These are phyloP conservation scores for Hygrocybe coccinea DNA, from an alignment of 768 basidiomycete species.

Conservation along the genomic window DNA sequence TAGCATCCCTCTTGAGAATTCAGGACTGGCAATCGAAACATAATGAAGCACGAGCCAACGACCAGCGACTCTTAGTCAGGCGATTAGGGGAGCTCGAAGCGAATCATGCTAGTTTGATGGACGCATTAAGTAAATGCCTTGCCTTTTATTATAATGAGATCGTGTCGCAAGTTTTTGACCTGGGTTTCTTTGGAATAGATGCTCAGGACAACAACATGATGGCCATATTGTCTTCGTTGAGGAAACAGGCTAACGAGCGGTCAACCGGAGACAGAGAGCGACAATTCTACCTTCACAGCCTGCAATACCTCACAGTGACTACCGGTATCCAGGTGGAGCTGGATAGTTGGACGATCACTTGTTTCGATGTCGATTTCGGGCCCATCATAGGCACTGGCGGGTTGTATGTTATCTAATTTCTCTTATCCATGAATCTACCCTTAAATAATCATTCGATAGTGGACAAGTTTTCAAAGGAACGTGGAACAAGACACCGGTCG, in stretches of 20 bases:
- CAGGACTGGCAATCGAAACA: conserved; percentile 15
- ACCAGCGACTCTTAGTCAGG: conserved; percentile 11
- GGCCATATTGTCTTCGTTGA: conserved; percentile 21
- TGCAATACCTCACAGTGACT: conserved; percentile 15
- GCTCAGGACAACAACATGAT: conserved; percentile 14
- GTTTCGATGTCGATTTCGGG: conserved; percentile 18
- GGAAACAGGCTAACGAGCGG: conserved; percentile 11
- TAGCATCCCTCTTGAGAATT: not conserved
- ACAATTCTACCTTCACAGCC: conserved; percentile 17
- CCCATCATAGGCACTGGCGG: conserved; percentile 23
- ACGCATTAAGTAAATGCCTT: conserved; percentile 10
- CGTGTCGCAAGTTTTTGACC: too few relatives aligned
- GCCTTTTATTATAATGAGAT: not conserved
- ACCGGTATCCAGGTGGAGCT: conserved; percentile 17
- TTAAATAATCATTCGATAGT: not conserved
- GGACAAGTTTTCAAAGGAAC: conserved; percentile 19
- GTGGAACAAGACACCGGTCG: conserved; percentile 23
- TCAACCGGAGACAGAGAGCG: conserved; percentile 4
- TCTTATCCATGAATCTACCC: not conserved
- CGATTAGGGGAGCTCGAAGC: conserved; percentile 1
- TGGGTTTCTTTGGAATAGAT: conserved; percentile 1
- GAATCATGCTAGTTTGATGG: conserved; percentile 14
- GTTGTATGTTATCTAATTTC: conserved; percentile 20
- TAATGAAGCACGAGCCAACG: conserved; percentile 15
- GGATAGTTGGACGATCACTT: conserved; percentile 21